phyloP scores from a whole-genome alignment of 2,329 filamentous ascomycete species.

The Neopestalotiopsis rosae region DNA sequence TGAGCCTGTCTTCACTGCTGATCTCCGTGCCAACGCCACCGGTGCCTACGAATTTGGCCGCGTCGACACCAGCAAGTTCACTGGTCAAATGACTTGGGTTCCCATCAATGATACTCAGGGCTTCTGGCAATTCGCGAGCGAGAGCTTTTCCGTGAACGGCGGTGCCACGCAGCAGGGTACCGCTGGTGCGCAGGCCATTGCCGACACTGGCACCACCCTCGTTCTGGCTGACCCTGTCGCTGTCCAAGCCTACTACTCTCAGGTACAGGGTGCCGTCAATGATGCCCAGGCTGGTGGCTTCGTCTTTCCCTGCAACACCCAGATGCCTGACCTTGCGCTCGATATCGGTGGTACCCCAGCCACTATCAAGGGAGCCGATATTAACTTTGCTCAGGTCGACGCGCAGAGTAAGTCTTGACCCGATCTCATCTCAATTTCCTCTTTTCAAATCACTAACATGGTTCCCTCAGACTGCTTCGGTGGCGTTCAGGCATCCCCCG shows the following conservation, averaged over 20 bases:
- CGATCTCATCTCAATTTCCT: background rate
- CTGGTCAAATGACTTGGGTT: conserved; percentile 39
- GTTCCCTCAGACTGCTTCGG: conserved; percentile 64
- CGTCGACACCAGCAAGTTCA: conserved; percentile 40
- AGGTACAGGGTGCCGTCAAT: conserved; percentile 48
- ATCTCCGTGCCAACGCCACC: conserved; percentile 35
- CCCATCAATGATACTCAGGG: conserved; percentile 37
- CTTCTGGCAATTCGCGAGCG: conserved; percentile 44
- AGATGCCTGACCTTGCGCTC: conserved; percentile 55
- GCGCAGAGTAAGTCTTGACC: conserved; percentile 51
- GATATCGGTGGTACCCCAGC: conserved; percentile 64
- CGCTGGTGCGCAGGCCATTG: conserved; percentile 51
- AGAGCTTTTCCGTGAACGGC: conserved; percentile 36
- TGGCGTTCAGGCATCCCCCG: conserved; percentile 66
- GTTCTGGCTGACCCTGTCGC: conserved; percentile 62
- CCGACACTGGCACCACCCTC: conserved; percentile 68
- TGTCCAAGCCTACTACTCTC: conserved; percentile 53
- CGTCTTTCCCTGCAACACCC: conserved; percentile 51
- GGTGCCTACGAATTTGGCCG: conserved; percentile 46
- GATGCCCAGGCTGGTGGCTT: conserved; percentile 48
- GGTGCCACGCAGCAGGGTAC: conserved; percentile 39
- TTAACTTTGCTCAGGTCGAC: conserved; percentile 58
- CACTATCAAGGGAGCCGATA: conserved; percentile 55
- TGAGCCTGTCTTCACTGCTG: conserved; percentile 40
- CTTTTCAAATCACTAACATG: conserved; percentile 15